Conservation (phyloP, 345 rosid genomes). For the Salix purpurea region DNA sequence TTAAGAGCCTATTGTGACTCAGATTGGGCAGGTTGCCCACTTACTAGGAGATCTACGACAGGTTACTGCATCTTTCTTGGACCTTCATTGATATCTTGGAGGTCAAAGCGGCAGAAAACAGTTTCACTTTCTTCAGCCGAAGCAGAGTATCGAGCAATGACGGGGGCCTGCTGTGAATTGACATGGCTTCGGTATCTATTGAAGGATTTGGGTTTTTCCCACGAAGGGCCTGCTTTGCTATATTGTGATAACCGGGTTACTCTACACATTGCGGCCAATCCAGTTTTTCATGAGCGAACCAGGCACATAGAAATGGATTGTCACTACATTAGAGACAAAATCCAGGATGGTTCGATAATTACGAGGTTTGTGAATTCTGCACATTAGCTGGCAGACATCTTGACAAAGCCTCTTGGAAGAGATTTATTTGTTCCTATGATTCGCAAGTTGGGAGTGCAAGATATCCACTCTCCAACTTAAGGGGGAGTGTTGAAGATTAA, state of each 20-base stretch:
- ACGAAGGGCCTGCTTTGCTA: neutral
- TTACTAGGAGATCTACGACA: neutral
- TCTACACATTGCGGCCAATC: neutral
- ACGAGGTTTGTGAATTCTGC: neutral
- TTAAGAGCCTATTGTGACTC: neutral
- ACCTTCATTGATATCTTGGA: neutral
- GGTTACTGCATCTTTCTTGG: neutral
- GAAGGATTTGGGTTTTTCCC: neutral
- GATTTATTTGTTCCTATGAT: neutral
- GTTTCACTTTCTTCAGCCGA: neutral
- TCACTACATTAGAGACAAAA: neutral
- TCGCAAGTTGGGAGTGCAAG: neutral
- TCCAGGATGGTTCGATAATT: neutral
- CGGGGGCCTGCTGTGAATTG: neutral
- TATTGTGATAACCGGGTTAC: neutral
- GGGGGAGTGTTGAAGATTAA: too few species aligned
- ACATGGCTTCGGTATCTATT: neutral
- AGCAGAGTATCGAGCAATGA: neutral
- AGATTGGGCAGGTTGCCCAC: neutral
- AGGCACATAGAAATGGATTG: constrained; percentile 8
- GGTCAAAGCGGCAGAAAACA: neutral
- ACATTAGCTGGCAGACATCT: neutral
- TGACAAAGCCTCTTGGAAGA: neutral
- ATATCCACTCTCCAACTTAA: neutral
- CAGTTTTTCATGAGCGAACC: constrained; percentile 4